These are phyloP conservation scores for Aspergillus sp. DNA, from an alignment of 2,329 filamentous ascomycete species.

Conservation along the genomic window DNA sequence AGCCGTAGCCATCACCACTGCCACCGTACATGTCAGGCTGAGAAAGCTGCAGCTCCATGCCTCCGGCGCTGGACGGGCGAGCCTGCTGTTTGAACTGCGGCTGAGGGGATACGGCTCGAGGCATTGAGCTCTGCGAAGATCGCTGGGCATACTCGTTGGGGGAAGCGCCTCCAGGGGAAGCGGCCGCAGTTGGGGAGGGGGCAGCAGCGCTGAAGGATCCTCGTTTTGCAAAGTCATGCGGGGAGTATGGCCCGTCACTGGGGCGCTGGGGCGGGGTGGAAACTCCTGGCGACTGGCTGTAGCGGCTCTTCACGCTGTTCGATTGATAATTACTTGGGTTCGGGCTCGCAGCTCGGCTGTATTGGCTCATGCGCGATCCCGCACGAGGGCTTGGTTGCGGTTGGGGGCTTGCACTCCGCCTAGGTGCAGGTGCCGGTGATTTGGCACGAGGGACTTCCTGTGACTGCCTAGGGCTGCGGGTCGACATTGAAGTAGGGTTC, in stretches of 20 bases:
- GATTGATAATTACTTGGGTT: constrained; percentile 47
- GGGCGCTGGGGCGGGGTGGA: constrained; percentile 32
- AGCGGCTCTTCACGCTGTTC: constrained; percentile 41
- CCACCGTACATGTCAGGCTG: constrained; percentile 57
- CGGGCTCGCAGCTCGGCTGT: constrained; percentile 44
- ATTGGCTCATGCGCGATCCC: constrained; percentile 41
- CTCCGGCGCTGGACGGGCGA: constrained; percentile 49
- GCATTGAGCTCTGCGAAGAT: neutral
- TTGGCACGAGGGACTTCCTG: constrained; percentile 49
- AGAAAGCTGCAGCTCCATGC: constrained; percentile 71
- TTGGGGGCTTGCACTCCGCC: constrained; percentile 46
- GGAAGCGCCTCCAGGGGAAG: neutral
- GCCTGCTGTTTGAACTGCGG: constrained; percentile 51
- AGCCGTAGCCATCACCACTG: constrained; percentile 32
- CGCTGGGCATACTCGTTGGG: constrained; percentile 3
- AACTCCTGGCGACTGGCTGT: constrained; percentile 38
- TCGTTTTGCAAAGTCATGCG: constrained; percentile 42
- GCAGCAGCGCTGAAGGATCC: constrained; percentile 32
- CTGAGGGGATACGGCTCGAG: constrained; percentile 51
- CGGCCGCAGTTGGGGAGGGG: constrained; percentile 6
- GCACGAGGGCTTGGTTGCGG: constrained; percentile 32
- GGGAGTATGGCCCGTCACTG: constrained; percentile 44
- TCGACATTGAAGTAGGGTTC: constrained; percentile 56
- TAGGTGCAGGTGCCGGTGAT: constrained; percentile 63
- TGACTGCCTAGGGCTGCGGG: constrained; percentile 53